A percentile compares a stretch with the other conserved stretches of the same genome.
These are phyloP conservation scores for Favolaschia claudopus DNA, from an alignment of 768 basidiomycete genomes.

Conservation along the genomic window DNA sequence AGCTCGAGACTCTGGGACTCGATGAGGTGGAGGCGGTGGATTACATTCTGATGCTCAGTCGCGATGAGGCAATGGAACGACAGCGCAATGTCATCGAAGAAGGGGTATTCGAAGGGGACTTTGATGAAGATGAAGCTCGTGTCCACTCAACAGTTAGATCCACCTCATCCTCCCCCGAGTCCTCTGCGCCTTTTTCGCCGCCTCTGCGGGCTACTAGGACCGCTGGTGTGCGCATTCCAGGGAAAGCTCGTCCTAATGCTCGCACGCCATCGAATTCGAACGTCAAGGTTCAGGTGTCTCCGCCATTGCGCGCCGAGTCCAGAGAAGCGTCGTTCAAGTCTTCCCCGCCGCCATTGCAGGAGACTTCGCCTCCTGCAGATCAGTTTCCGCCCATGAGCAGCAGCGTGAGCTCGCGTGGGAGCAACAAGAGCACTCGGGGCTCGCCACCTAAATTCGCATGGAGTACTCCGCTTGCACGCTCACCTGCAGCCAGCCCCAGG, in stretches of 20 bases:
- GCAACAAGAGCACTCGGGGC: slow-evolving; percentile 4
- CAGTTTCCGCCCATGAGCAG: slow-evolving; percentile 29
- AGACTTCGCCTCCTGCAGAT: slow-evolving; percentile 44
- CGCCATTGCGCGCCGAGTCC: slow-evolving; percentile 57
- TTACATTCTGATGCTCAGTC: slow-evolving; percentile 85
- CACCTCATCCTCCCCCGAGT: slow-evolving; percentile 32
- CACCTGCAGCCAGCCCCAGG: slow-evolving; percentile 14
- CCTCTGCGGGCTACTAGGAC: slow-evolving; percentile 27
- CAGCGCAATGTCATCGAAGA: slow-evolving; percentile 47
- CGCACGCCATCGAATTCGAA: slow-evolving; percentile 50
- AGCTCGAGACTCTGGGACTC: slow-evolving; percentile 70
- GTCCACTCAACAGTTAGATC: slow-evolving; percentile 6
- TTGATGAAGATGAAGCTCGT: slow-evolving; percentile 44
- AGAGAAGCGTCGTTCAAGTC: slow-evolving; percentile 57
- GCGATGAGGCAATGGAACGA: slow-evolving; percentile 65
- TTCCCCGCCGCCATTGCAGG: slow-evolving; percentile 31
- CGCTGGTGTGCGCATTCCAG: slow-evolving; percentile 25
- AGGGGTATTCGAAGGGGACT: slow-evolving; percentile 65
- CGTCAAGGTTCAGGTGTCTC: slow-evolving; percentile 64
- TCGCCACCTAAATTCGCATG: slow-evolving; percentile 43
- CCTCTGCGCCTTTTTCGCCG: slow-evolving; percentile 32
- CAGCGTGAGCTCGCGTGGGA: slow-evolving; percentile 8
- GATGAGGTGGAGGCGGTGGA: slow-evolving; percentile 79
- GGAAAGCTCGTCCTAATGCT: slow-evolving; percentile 30
- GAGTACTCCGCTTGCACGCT: slow-evolving; percentile 44